These are phyloP conservation scores for Kurtzmaniella quercitrusa DNA, from an alignment of 1,139 yeast species.

Conservation along the genomic window DNA sequence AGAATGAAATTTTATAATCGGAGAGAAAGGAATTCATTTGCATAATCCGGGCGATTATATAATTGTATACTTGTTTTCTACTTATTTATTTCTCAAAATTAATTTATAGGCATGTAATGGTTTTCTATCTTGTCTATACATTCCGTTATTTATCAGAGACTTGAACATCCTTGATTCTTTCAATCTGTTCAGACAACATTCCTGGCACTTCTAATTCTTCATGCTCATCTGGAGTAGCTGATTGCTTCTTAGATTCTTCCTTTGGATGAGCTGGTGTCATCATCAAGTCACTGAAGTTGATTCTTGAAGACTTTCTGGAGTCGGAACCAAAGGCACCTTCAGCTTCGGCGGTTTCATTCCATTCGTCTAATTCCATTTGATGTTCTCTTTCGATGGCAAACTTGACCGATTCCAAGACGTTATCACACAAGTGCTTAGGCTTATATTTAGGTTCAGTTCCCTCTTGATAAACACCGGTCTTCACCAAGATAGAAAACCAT, in stretches of 20 bases:
- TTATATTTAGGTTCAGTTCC: constrained; percentile 75
- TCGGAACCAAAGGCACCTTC: constrained; percentile 21
- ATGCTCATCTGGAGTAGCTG: constrained; percentile 20
- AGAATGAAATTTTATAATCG: no score
- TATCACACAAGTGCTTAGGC: constrained; percentile 69
- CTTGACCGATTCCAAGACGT: constrained; percentile 77
- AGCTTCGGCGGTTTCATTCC: constrained; percentile 52
- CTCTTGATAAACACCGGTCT: constrained; percentile 82
- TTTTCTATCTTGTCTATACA: not conserved
- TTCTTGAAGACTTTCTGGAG: constrained; percentile 25
- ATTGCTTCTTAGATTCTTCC: constrained; percentile 13
- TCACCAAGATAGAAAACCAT: constrained; percentile 81
- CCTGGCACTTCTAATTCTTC: constrained; percentile 44
- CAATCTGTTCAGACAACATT: constrained; percentile 36
- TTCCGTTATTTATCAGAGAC: constrained; percentile 11
- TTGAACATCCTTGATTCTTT: constrained; percentile 34
- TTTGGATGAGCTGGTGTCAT: constrained; percentile 44
- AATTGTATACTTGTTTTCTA: no score
- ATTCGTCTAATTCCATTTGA: constrained; percentile 61
- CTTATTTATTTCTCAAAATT: no score
- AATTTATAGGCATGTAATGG: not conserved
- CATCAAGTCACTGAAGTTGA: constrained; percentile 45
- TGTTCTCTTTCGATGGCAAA: constrained; percentile 83
- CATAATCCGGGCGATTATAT: no score
- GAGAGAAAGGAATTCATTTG: no score